A percentile compares a stretch with the other conserved stretches of the same genome.
These are phyloP conservation scores for Talaromyces sp. DNA, from an alignment of 2,329 filamentous ascomycete species.

Conservation along the genomic window DNA sequence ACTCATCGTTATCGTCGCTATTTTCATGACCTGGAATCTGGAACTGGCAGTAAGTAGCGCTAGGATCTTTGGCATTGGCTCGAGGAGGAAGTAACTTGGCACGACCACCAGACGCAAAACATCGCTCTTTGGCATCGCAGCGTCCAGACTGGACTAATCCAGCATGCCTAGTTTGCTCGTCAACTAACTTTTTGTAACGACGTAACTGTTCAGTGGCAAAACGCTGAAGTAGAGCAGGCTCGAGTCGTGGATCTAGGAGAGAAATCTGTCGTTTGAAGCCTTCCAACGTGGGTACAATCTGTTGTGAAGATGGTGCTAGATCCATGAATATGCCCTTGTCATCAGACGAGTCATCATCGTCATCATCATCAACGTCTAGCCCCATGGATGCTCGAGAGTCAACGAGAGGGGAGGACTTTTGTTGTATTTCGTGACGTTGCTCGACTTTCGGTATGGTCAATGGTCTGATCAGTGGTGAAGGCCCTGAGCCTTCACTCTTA, in stretches of 20 bases:
- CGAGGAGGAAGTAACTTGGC: slow-evolving; percentile 60
- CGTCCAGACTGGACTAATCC: slow-evolving; percentile 53
- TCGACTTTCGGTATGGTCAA: slow-evolving; percentile 2
- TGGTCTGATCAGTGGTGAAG: slow-evolving; percentile 40
- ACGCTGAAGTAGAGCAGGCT: slow-evolving; percentile 68
- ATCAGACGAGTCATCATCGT: slow-evolving; percentile 55
- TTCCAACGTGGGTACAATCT: slow-evolving; percentile 67
- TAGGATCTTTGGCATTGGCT: slow-evolving; percentile 52
- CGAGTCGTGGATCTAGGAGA: slow-evolving; percentile 69
- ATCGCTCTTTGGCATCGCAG: slow-evolving; percentile 62
- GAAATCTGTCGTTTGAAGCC: slow-evolving; percentile 75
- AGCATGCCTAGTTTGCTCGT: slow-evolving; percentile 67
- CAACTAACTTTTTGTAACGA: slow-evolving; percentile 74
- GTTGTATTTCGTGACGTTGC: not conserved
- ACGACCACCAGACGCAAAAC: slow-evolving; percentile 65
- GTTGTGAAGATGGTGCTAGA: slow-evolving; percentile 60
- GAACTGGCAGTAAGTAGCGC: slow-evolving; percentile 54
- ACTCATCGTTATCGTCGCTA: slow-evolving; percentile 50
- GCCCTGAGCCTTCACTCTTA: slow-evolving; percentile 53
- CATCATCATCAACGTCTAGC: slow-evolving; percentile 49
- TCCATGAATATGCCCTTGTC: slow-evolving; percentile 62
- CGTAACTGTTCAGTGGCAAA: slow-evolving; percentile 77
- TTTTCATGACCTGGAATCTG: slow-evolving; percentile 54
- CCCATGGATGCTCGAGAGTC: not conserved
- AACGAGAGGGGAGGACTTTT: not conserved